phyloP scores from a whole-genome alignment of 768 basidiomycete species.

The Macrolepiota albuminosa region DNA sequence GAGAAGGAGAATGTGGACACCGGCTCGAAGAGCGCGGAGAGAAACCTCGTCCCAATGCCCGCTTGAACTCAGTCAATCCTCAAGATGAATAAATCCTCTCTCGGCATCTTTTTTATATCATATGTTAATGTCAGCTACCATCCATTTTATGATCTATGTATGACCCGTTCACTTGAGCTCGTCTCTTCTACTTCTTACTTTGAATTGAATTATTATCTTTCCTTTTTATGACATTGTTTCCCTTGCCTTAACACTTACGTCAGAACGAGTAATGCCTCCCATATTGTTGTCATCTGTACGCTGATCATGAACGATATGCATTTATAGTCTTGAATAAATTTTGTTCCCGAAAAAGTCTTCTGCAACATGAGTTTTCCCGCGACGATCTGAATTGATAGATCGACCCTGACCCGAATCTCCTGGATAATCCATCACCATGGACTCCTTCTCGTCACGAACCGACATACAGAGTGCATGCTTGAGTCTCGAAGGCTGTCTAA shows the following conservation, averaged over 20 bases:
- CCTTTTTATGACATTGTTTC: conserved; percentile 19
- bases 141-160: neutral
- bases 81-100: neutral
- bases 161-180: neutral
- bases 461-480: too few relatives aligned
- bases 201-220: conserved; percentile 18
- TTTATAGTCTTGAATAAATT: neutral
- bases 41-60: conserved; percentile 29
- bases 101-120: conserved; percentile 6
- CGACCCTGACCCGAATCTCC: too few relatives aligned
- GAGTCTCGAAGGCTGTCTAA: too few relatives aligned
- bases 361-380: too few relatives aligned
- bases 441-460: too few relatives aligned
- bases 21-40: conserved; percentile 21
- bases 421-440: too few relatives aligned
- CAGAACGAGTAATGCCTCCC: neutral
- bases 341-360: too few relatives aligned
- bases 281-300: neutral
- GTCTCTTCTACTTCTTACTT: conserved; percentile 1
- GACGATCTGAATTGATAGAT: too few relatives aligned
- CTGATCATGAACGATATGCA: neutral
- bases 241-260: conserved; percentile 16
- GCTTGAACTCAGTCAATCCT: conserved; percentile 12
- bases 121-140: conserved; percentile 1
- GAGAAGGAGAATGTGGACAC: conserved; percentile 57